Evolutionary conservation across 768 basidiomycete genomes (phyloP).

Genomic region (Mycena galericulata): DNA sequence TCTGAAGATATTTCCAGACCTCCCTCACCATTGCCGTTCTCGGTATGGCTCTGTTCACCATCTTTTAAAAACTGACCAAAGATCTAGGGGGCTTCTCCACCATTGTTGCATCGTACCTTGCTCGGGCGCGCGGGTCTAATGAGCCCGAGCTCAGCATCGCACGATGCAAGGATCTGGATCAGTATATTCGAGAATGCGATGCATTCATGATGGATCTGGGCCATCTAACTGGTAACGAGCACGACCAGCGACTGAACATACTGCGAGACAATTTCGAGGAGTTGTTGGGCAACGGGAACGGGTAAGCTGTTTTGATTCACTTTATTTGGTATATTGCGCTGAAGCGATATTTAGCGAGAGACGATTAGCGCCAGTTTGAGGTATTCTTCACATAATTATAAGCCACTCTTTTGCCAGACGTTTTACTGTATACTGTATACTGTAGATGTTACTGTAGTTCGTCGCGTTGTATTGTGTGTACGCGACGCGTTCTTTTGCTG

Average conservation of each 20-base stretch:
- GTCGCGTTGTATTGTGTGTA: neutral
- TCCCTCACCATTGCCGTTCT: constrained; percentile 49
- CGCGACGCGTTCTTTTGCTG: neutral
- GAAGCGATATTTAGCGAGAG: neutral
- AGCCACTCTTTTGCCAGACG: too few relatives aligned
- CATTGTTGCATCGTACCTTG: constrained; percentile 77
- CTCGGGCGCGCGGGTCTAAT: constrained; percentile 73
- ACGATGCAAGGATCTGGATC: constrained; percentile 70
- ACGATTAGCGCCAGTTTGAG: constrained; percentile 15
- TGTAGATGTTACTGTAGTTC: neutral
- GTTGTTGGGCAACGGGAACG: constrained; percentile 54
- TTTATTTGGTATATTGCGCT: neutral
- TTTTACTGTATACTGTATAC: too few relatives aligned
- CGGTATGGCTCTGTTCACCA: constrained; percentile 38
- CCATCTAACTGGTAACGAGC: constrained; percentile 49
- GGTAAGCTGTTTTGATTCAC: constrained; percentile 3
- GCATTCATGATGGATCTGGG: constrained; percentile 72
- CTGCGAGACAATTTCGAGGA: constrained; percentile 60
- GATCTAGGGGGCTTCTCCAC: constrained; percentile 72
- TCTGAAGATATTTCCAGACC: neutral
- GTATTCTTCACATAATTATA: too few relatives aligned
- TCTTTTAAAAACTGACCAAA: neutral
- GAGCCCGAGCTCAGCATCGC: constrained; percentile 75
- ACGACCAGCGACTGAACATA: constrained; percentile 49
- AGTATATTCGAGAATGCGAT: constrained; percentile 72